Base-by-base conservation (phyloP, 2,329 filamentous ascomycete species). In the Aureobasidium sp. region DNA sequence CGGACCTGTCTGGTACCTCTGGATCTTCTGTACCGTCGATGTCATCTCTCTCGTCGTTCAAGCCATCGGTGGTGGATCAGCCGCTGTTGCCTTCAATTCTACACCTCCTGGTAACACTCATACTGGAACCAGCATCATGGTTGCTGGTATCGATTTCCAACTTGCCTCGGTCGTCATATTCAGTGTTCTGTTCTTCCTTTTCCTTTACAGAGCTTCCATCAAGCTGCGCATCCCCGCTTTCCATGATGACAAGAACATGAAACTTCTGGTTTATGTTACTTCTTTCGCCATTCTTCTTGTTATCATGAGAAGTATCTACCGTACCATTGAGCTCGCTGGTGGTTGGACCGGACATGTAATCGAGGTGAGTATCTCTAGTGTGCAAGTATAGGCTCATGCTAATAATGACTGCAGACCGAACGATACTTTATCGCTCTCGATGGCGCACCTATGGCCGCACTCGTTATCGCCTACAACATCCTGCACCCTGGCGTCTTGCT, bases 281-380 rank as follows among this genome's bases (percentile, higher is more conserved):
- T 14, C 30, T 3, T 45, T 50, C 19, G 30, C 27, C 1, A 51
- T 49, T n/a, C 14, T 55, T n/a, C 24, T 49, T 59, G 81, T 88
- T 61, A 78, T 86, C 57, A 78, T 79, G 61, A 74, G 85, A 7
- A 82, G 78, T 58, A 77, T 81, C 37, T 88, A 81, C 66, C 77
- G 85, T 52, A 78, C 85, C 19, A 79, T 78, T 0, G 84, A 88
- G 73, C 68, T 88, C 58, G 79, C 76, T 57, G 71, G 78, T 49
- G 84, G 84, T 1, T 88, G 81, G 78, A 66, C 63, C 3, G 82
- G 83, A 0, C 66, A 73, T 19, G 65, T 87, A 60, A 77, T 76
- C 64, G 71, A 75, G n/a, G n/a, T n/a, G 59, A 63, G n/a, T n/a
- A n/a, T n/a, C n/a, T n/a, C n/a, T n/a, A n/a, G n/a, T n/a, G n/a